Conservation (phyloP, 371 early-diverging fungal genomes). For the Mucor circinelloides region DNA sequence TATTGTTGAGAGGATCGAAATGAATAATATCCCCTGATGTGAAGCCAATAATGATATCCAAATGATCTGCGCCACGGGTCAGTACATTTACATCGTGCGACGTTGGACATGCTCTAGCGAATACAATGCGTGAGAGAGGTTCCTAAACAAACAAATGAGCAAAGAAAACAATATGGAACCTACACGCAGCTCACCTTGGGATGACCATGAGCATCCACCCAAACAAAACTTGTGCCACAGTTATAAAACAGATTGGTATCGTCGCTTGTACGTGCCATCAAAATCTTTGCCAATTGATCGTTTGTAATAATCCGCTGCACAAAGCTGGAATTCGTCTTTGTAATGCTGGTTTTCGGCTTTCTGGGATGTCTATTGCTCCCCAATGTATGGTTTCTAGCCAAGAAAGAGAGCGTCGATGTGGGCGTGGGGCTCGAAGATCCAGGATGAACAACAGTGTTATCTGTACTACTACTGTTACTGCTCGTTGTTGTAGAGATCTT, state of each 20-base stretch:
- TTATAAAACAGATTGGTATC: conserved; percentile 86
- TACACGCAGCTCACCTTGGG: conserved; percentile 51
- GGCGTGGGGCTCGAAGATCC: conserved; percentile 14
- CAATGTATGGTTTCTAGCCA: conserved; percentile 30
- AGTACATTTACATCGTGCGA: conserved; percentile 88
- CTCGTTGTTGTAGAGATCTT: background rate
- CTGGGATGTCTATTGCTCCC: conserved; percentile 17
- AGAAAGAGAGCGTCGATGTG: conserved; percentile 36
- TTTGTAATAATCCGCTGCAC: conserved; percentile 83
- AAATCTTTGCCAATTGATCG: conserved; percentile 78
- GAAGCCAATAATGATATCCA: conserved; percentile 85
- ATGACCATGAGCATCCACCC: conserved; percentile 73
- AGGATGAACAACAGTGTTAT: background rate
- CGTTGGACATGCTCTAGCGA: conserved; percentile 80
- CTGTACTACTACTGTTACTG: background rate
- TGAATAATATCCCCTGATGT: conserved; percentile 86
- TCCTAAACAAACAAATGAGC: conserved; percentile 52
- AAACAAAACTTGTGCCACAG: conserved; percentile 76
- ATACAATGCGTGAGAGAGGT: conserved; percentile 78
- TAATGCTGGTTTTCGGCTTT: conserved; percentile 61
- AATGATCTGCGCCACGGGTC: conserved; percentile 70
- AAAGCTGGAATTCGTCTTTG: conserved; percentile 73
- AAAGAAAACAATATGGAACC: background rate
- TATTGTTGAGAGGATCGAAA: conserved; percentile 81
- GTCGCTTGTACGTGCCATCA: conserved; percentile 70